Evolutionary conservation across 2,329 filamentous ascomycete species (phyloP).

Genomic region (Sarocladium brachiariae): DNA sequence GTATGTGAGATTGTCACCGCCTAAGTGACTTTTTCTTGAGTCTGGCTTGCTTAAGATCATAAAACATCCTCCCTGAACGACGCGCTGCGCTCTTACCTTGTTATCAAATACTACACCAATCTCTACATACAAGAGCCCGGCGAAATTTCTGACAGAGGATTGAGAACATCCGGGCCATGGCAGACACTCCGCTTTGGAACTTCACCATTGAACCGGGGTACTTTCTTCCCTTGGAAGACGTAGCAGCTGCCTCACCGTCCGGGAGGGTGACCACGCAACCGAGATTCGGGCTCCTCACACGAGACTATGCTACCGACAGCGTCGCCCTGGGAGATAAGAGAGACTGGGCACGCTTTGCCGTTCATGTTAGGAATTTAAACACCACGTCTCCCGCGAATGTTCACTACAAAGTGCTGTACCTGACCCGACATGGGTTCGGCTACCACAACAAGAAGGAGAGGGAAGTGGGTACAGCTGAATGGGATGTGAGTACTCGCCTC

Average conservation of each 20-base stretch:
- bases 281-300: conserved; percentile 48
- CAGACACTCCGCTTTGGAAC: not conserved
- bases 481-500: conserved; percentile 36
- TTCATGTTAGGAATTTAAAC: conserved; percentile 42
- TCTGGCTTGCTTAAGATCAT: too few species aligned
- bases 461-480: conserved; percentile 49
- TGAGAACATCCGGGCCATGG: too few species aligned
- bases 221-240: conserved; percentile 37
- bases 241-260: conserved; percentile 19
- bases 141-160: too few species aligned
- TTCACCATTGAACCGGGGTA: conserved; percentile 16
- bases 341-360: conserved; percentile 45
- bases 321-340: conserved; percentile 23
- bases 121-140: too few species aligned
- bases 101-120: not conserved
- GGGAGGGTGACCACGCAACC: conserved; percentile 32
- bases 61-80: too few species aligned
- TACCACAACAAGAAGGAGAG: conserved; percentile 41
- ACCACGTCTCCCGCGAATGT: conserved; percentile 30
- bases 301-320: conserved; percentile 37
- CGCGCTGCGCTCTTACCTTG: too few species aligned
- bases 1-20: too few species aligned
- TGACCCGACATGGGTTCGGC: conserved; percentile 53
- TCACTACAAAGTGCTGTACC: conserved; percentile 46
- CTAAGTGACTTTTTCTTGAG: too few species aligned